Evolutionary conservation across 2,329 filamentous ascomycete species (phyloP).

Genomic region (Paracamarosporium sp.): DNA sequence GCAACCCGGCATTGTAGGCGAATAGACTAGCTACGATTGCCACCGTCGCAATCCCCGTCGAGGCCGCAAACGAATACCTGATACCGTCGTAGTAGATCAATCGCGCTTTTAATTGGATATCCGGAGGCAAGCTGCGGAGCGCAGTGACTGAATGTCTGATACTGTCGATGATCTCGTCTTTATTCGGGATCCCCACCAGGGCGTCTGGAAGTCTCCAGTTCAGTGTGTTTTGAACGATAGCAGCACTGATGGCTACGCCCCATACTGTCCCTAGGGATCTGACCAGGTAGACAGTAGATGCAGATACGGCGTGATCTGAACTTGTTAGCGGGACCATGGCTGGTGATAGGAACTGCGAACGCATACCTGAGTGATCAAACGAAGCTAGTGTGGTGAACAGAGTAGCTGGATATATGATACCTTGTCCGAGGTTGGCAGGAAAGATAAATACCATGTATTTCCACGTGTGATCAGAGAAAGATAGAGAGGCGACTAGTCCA

Average conservation of each 20-base stretch:
- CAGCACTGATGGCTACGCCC: slow-evolving; percentile 68
- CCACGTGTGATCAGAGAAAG: slow-evolving; percentile 52
- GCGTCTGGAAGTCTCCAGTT: slow-evolving; percentile 61
- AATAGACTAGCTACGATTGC: slow-evolving; percentile 59
- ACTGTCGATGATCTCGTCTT: slow-evolving; percentile 67
- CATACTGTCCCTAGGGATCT: slow-evolving; percentile 69
- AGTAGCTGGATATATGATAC: slow-evolving; percentile 55
- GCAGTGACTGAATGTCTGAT: slow-evolving; percentile 68
- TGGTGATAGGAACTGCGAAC: neutral
- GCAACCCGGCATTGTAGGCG: slow-evolving; percentile 20
- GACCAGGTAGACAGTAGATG: slow-evolving; percentile 69
- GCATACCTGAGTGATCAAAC: slow-evolving; percentile 66
- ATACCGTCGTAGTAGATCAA: slow-evolving; percentile 68
- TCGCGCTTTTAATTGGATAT: slow-evolving; percentile 63
- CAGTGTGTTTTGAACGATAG: slow-evolving; percentile 69
- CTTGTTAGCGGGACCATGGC: neutral
- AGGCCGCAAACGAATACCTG: slow-evolving; percentile 62
- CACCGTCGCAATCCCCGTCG: slow-evolving; percentile 59
- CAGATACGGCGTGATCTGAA: slow-evolving; percentile 67
- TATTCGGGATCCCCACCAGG: slow-evolving; percentile 63
- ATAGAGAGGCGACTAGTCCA: slow-evolving; percentile 47
- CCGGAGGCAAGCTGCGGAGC: slow-evolving; percentile 61
- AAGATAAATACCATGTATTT: slow-evolving; percentile 55
- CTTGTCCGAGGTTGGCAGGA: slow-evolving; percentile 55
- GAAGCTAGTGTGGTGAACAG: slow-evolving; percentile 69